Base-by-base conservation (phyloP, 2,329 filamentous ascomycete genomes). In the Canariomyces notabilis region DNA sequence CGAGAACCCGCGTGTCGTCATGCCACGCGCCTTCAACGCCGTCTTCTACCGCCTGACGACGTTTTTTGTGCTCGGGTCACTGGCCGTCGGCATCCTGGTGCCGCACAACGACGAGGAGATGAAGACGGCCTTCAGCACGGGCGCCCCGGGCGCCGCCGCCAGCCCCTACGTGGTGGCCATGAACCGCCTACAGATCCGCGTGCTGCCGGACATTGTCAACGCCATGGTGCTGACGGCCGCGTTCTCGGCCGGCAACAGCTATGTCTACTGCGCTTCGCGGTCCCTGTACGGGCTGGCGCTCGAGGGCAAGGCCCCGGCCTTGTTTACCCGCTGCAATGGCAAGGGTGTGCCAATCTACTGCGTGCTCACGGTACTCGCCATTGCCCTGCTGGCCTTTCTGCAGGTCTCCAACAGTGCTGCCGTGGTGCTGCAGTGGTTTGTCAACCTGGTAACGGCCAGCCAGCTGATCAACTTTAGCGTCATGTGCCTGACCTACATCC, bases 11-110 rank as follows among this genome's bases (percentile, higher is more conserved):
- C 75, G 83, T 34, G 64, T 67, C 19, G 76, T 80, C 22, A 79
- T 89, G 64, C 84, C 84, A 1, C 76, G 75, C 48, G 84, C 85
- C 1, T 87, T 78, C 67, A 87, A 85, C 53, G 80, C 80, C 37
- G 82, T 87, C 26, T 87, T 88, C 65, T 87, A 83, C 63, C 81
- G 85, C 39, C 70, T 89, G 23, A 82, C 82, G 0, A 66, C 75
- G 1, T 87, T 89, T 66, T 88, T 87, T 64, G 74, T 87, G n/a
- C 70, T 88, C 48, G 75, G 80, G 46, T 78, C 76, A 6, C 67
- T 85, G 4, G 71, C 70, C n/a, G 74, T 82, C 9, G 79, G 79
- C 4, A 77, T 82, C 42, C 55, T 81, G 39, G 73, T 84, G 42
- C 70, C 81, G 3, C 76, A 77, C 60, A 71, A 81, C 44, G 79